Percentiles rank a stretch among this genome's conserved stretches.
Evolutionary conservation across 2,329 filamentous ascomycete species (phyloP).

Genomic region (Fusarium floridanum): DNA sequence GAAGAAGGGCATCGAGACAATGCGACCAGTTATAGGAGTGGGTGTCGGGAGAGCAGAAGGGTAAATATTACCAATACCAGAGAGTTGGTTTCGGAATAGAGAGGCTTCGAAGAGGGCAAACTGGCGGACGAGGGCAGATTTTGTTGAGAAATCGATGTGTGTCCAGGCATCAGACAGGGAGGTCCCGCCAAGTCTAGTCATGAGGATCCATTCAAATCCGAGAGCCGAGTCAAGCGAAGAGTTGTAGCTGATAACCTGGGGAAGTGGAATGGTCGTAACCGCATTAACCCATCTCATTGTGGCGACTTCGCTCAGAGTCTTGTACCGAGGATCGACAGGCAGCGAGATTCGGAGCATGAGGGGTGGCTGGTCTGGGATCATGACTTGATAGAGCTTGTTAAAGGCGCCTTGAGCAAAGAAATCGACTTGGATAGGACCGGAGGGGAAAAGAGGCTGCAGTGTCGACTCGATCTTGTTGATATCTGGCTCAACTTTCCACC

Average conservation of each 20-base stretch:
- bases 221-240: conserved; percentile 48
- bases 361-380: neutral
- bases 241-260: conserved; percentile 50
- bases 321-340: conserved; percentile 52
- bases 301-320: conserved; percentile 56
- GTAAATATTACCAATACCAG: conserved; percentile 34
- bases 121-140: conserved; percentile 6
- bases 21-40: conserved; percentile 33
- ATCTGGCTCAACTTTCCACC: conserved; percentile 28
- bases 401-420: conserved; percentile 39
- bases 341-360: conserved; percentile 53
- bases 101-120: conserved; percentile 14
- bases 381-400: conserved; percentile 44
- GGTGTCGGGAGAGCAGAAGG: neutral
- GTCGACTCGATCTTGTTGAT: conserved; percentile 10
- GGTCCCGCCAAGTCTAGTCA: conserved; percentile 48
- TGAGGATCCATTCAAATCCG: conserved; percentile 58
- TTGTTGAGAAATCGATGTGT: conserved; percentile 18
- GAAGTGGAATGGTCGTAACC: conserved; percentile 50
- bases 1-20: conserved; percentile 54
- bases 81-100: conserved; percentile 47
- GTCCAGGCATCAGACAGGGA: conserved; percentile 47
- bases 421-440: neutral
- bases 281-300: conserved; percentile 52
- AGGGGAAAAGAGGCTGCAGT: neutral